Base-by-base conservation (phyloP, 169 alveolate genomes). In the Cryptosporidium tyzzeri region DNA sequence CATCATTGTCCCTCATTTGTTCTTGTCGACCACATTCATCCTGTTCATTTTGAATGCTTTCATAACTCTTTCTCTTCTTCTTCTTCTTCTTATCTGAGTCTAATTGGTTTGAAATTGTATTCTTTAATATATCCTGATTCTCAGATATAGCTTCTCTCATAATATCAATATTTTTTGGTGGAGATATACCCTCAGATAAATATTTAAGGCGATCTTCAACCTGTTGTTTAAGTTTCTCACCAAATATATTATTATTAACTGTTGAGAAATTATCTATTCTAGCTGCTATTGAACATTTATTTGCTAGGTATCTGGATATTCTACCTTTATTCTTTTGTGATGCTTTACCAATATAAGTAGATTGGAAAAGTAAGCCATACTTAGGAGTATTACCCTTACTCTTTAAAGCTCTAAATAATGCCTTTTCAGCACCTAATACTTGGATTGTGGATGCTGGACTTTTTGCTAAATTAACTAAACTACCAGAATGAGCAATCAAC, bases 301-400 rank as follows among this genome's bases (percentile, higher is more conserved):
- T 97, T 55, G 99, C 99, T 50, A 98, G 93, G 80, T 97, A 98
- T 73, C 99, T 93, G 29, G 99, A 97, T 85, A 98, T 96, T 85
- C 96, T 94, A 50, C 99, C 99, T 91, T 98, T 97, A 93, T 97
- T 95, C 92, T 97, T 96, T 65, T 93, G 94, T 37, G 97, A 96
- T 26, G 99, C 99, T 91, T 97, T 95, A 3, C 99, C 99, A 69
- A 98, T 98, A 93, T 96, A 97, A 50, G 98, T 94, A 2, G 99
- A 96, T 92, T 98, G 98, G 93, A 95, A 98, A 68, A 98, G 93
- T 12, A 98, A 93, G 3, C 99, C 99, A 92, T 97, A 98, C 92
- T 98, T 98, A n/a, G 99, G 99, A 31, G 99, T 98, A 75, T 97
- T 97, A 58, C 98, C 97, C 93, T 96, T 96, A 26, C 99, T 96